Conservation (phyloP, 495 filamentous ascomycete species). For the Aspergillus asperescens region DNA sequence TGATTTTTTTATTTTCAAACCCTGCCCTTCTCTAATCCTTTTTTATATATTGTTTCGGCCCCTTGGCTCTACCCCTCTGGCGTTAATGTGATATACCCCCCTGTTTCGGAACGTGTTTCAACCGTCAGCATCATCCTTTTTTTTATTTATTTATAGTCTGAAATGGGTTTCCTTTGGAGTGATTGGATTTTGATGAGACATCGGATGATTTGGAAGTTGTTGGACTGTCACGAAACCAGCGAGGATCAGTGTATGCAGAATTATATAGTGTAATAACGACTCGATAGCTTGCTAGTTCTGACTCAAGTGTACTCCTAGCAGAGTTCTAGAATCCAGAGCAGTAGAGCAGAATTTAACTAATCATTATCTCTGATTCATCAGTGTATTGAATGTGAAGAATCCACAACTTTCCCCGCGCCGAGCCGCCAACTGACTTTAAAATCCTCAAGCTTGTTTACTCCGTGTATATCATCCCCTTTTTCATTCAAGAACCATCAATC, state of each 20-base stretch:
- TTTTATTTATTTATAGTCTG: slow-evolving; percentile 8
- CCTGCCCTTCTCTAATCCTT: slow-evolving; percentile 9
- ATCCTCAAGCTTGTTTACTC: neutral
- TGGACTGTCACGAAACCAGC: slow-evolving; percentile 8
- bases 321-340: no score
- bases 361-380: neutral
- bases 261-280: slow-evolving; percentile 5
- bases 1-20: slow-evolving; percentile 1
- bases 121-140: slow-evolving; percentile 8
- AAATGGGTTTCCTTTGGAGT: slow-evolving; percentile 1
- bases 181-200: slow-evolving; percentile 8
- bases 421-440: neutral
- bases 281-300: no score
- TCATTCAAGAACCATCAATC: neutral
- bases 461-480: neutral
- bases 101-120: slow-evolving; percentile 7
- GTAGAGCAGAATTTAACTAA: no score
- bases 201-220: slow-evolving; percentile 5
- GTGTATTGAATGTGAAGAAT: neutral
- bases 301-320: no score
- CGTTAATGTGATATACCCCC: slow-evolving; percentile 48
- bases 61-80: slow-evolving; percentile 21
- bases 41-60: slow-evolving; percentile 8
- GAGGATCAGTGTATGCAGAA: slow-evolving; percentile 2
- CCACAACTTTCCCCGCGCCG: neutral